A percentile compares a stretch with the other conserved stretches of the same genome.
These are phyloP conservation scores for Hypocreales sp. DNA, from an alignment of 2,329 filamentous ascomycete genomes.

Conservation along the genomic window DNA sequence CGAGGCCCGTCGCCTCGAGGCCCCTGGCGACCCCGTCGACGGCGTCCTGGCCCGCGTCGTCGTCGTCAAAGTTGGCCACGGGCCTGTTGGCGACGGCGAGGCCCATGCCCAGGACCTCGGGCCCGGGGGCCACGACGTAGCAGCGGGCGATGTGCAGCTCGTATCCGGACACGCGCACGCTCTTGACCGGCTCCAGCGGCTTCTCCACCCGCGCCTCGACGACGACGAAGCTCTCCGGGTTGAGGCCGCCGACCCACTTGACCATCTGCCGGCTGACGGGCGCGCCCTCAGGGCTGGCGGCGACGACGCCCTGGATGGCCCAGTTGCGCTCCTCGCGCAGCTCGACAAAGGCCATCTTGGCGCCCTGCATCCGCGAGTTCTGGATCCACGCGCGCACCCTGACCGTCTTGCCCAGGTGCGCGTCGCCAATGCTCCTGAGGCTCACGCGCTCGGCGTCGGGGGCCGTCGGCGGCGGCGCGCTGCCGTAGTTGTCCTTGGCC, in stretches of 20 bases:
- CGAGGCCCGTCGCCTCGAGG: constrained; percentile 24
- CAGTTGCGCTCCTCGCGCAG: constrained; percentile 60
- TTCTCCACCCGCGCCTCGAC: constrained; percentile 71
- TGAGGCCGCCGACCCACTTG: constrained; percentile 68
- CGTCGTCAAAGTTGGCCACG: constrained; percentile 43
- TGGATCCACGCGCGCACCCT: constrained; percentile 70
- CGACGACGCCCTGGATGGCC: constrained; percentile 70
- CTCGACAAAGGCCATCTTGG: constrained; percentile 85
- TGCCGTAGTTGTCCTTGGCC: constrained; percentile 68
- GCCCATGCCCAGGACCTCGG: constrained; percentile 41
- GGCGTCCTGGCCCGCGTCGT: constrained; percentile 23
- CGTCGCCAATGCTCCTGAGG: constrained; percentile 48
- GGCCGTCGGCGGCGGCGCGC: constrained; percentile 42
- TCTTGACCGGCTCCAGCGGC: constrained; percentile 78
- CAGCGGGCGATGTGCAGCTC: constrained; percentile 84
- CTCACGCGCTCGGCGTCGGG: constrained; percentile 41
- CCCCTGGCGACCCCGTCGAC: constrained; percentile 28
- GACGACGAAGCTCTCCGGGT: constrained; percentile 66
- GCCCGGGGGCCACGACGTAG: constrained; percentile 56
- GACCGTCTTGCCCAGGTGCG: constrained; percentile 53
- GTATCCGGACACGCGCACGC: constrained; percentile 60
- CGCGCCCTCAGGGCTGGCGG: constrained; percentile 46
- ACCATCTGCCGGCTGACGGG: constrained; percentile 79
- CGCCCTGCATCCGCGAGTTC: constrained; percentile 75
- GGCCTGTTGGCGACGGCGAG: constrained; percentile 38